A percentile compares a stretch with the other conserved stretches of the same genome.
Evolutionary conservation across 441 rosid genomes (phyloP).

Genomic region (Adansonia gregorii): DNA sequence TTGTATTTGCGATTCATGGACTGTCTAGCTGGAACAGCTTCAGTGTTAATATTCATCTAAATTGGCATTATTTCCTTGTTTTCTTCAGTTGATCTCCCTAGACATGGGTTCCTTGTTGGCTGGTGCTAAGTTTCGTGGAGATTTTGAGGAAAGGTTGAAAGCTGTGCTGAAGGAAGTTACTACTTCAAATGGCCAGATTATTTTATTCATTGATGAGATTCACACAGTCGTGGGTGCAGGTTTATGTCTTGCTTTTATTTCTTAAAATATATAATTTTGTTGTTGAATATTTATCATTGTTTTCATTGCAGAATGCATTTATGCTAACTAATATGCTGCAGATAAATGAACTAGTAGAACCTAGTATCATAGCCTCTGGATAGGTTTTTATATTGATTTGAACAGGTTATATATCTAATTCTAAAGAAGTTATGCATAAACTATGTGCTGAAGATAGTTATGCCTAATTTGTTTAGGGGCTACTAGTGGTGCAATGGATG

Average conservation of each 20-base stretch:
- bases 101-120: slow-evolving; percentile 68
- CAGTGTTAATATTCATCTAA: slow-evolving; percentile 1
- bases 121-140: slow-evolving; percentile 68
- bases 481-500: slow-evolving; percentile 79
- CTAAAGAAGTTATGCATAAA: neutral
- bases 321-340: neutral
- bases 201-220: slow-evolving; percentile 64
- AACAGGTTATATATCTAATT: neutral
- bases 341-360: slow-evolving; percentile 7
- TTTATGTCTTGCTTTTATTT: slow-evolving; percentile 29
- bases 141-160: slow-evolving; percentile 70
- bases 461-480: slow-evolving; percentile 50
- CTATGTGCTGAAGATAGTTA: neutral
- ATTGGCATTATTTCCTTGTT: slow-evolving; percentile 13
- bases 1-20: neutral
- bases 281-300: neutral
- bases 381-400: neutral
- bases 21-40: neutral
- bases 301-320: neutral
- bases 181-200: slow-evolving; percentile 62
- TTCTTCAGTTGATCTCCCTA: slow-evolving; percentile 55
- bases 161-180: slow-evolving; percentile 73
- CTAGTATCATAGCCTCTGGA: neutral
- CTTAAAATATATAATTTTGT: neutral
- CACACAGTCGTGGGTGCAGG: slow-evolving; percentile 76